Evolutionary conservation across 148 eudicot genomes (phyloP), one percentile per base, ranked within the genome.

Genomic region (Polygonum aviculare): DNA sequence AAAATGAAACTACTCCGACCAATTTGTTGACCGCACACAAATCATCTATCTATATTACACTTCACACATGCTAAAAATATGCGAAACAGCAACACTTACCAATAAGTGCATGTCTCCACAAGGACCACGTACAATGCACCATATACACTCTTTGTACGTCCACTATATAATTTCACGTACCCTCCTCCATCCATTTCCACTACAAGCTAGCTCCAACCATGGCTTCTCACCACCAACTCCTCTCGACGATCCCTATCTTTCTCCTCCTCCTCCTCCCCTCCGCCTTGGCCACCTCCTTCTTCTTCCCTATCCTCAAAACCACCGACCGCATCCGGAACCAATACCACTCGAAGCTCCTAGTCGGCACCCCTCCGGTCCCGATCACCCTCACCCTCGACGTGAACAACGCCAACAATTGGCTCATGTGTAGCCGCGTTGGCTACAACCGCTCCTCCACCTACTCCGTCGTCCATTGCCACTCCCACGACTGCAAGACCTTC

Each of bases 381-480:
- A 60, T 83, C 48, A 10, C 39, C 2, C 71, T 80, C 2, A 39
- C 82, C 38, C 52, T 83, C 14, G 82, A 83, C n/a, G 44, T 75
- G 12, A 75, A 76, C 59, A 83, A 75, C 74, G 82, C 82, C 5
- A 77, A 75, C 82, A 69, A 77, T 0, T 83, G 85, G 85, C 77
- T 77, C 79, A 69, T 83, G 0, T 80, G 85, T 41, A 74, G 72
- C 74, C 52, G 60, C 4, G 78, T 80, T 7, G 83, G 85, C 11
- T 48, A 54, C 77, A 83, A 80, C 71, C 21, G 49, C 3, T 47
- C 85, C 7, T 38, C 63, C 69, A 74, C 78, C 70, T n/a, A 59
- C 35, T 77, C 78, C 49, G 49, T 60, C 10, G 45, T 83, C 50
- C 74, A 22, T 4, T 76, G 79, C 38, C 72, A 60, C 70, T 72